Conservation (phyloP, 768 basidiomycete species). For the Tricholoma matsutake region DNA sequence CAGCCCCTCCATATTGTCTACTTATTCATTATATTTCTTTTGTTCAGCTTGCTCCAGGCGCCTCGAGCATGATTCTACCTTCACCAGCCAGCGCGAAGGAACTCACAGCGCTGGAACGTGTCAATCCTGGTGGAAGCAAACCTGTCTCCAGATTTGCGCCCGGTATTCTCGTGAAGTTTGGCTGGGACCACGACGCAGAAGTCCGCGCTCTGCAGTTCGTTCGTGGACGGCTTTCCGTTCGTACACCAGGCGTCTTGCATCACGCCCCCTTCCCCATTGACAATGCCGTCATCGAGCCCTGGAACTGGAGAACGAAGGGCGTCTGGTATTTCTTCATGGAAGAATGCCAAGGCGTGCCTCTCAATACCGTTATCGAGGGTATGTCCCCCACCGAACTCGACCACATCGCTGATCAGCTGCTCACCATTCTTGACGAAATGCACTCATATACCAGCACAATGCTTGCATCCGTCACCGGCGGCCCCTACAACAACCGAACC, state of each 20-base stretch:
- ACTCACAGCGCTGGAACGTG: background rate
- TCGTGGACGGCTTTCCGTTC: background rate
- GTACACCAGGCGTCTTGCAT: background rate
- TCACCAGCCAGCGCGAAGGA: background rate
- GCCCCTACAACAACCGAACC: background rate
- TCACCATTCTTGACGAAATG: too few species aligned
- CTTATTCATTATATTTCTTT: background rate
- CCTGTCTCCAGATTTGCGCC: background rate
- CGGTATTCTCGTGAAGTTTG: background rate
- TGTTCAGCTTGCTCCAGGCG: background rate
- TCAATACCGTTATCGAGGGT: background rate
- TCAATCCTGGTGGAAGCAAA: too few species aligned
- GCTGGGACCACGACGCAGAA: background rate
- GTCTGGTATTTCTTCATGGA: background rate
- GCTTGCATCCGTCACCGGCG: background rate
- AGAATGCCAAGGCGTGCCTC: background rate
- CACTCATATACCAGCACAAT: background rate
- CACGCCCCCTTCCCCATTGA: too few species aligned
- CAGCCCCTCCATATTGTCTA: background rate
- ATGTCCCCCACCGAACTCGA: background rate
- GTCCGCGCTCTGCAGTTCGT: background rate
- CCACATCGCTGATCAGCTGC: background rate
- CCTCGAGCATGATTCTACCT: background rate
- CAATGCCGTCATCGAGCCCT: background rate
- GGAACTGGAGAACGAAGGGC: background rate